Evolutionary conservation across 345 rosid genomes (phyloP).

Genomic region (Linum tenue): DNA sequence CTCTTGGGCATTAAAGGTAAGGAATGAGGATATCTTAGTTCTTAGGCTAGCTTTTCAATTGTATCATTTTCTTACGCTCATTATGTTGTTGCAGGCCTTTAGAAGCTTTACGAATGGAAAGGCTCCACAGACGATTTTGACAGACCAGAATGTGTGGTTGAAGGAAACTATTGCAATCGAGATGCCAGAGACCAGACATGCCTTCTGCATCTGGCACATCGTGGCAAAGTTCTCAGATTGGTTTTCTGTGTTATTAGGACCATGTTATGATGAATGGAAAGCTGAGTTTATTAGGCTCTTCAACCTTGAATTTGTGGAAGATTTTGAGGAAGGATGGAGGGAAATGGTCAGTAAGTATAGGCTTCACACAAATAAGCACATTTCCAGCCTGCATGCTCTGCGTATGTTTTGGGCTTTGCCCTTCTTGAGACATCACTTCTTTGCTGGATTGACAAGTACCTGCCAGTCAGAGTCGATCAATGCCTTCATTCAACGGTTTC

Average conservation of each 20-base stretch:
- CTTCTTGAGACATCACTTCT: slow-evolving; percentile 42
- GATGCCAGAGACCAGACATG: slow-evolving; percentile 44
- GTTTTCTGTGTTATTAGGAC: slow-evolving; percentile 41
- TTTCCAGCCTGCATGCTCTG: slow-evolving; percentile 39
- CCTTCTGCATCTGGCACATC: slow-evolving; percentile 46
- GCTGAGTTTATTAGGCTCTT: slow-evolving; percentile 39
- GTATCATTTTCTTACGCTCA: background rate
- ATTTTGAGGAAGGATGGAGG: slow-evolving; percentile 48
- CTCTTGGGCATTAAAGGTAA: slow-evolving; percentile 58
- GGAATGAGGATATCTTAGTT: slow-evolving; percentile 1
- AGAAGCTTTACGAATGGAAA: slow-evolving; percentile 49
- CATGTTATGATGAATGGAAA: slow-evolving; percentile 45
- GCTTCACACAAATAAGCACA: slow-evolving; percentile 40
- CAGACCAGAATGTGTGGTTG: slow-evolving; percentile 53
- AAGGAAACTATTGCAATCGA: slow-evolving; percentile 43
- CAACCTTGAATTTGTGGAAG: slow-evolving; percentile 27
- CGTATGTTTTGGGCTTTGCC: slow-evolving; percentile 50
- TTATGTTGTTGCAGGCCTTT: slow-evolving; percentile 33
- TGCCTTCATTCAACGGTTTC: slow-evolving; percentile 33
- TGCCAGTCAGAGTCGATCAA: slow-evolving; percentile 30
- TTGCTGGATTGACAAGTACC: slow-evolving; percentile 34
- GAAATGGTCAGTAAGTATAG: slow-evolving; percentile 37
- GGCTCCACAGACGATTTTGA: slow-evolving; percentile 39
- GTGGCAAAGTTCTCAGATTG: slow-evolving; percentile 42
- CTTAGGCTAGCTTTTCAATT: background rate